phyloP scores from a whole-genome alignment of 75 land plant genomes.

The Isoetes taiwanensis region DNA sequence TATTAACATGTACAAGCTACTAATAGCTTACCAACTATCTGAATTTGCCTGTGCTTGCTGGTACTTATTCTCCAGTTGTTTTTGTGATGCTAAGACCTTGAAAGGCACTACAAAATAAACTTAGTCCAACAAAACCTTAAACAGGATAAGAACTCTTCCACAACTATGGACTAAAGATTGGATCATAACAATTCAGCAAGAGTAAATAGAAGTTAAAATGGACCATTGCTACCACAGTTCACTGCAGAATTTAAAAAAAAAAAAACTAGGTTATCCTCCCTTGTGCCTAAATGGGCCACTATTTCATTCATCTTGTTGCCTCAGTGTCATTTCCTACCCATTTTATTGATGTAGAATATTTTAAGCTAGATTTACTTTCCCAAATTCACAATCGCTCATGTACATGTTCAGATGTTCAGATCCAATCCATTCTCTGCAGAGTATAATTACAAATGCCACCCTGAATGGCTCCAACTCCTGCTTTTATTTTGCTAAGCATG shows the following conservation, averaged over 20 bases:
- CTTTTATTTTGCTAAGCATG: too few relatives aligned
- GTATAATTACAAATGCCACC: neutral
- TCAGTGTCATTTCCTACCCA: too few relatives aligned
- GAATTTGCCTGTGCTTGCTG: slow-evolving; percentile 76
- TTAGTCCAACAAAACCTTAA: neutral
- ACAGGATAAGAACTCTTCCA: neutral
- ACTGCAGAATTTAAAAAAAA: neutral
- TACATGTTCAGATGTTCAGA: neutral
- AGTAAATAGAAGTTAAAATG: neutral
- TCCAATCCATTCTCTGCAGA: neutral
- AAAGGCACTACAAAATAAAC: slow-evolving; percentile 4
- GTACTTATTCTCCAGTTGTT: slow-evolving; percentile 83
- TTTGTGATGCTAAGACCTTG: slow-evolving; percentile 96
- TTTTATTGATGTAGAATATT: too few relatives aligned
- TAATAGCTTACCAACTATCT: slow-evolving; percentile 64
- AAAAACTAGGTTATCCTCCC: neutral
- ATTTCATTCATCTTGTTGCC: too few relatives aligned
- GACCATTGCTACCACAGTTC: neutral
- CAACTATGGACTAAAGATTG: neutral
- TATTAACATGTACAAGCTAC: too few relatives aligned
- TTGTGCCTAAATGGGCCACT: too few relatives aligned
- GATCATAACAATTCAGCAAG: neutral
- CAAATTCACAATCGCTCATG: neutral
- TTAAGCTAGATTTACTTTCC: neutral
- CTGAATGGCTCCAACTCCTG: too few relatives aligned